These are phyloP conservation scores for Tympanopsis confertula DNA, from an alignment of 2,329 filamentous ascomycete species.

Conservation along the genomic window DNA sequence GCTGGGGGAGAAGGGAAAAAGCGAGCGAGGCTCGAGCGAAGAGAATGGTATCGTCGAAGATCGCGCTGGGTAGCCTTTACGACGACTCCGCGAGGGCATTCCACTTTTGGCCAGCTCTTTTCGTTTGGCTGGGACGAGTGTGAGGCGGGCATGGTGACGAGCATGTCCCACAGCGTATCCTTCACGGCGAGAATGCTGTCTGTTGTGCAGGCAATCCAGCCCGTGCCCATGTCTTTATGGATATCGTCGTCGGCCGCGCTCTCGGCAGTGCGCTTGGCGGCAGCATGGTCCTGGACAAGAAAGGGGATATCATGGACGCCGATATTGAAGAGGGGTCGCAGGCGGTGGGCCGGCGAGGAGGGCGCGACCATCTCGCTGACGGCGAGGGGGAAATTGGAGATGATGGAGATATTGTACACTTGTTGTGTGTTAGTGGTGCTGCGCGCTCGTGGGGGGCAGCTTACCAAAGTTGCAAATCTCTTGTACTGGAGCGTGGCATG, in stretches of 20 bases:
- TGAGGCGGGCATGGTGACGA: constrained; percentile 67
- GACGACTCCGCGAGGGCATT: constrained; percentile 48
- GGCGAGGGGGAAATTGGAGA: constrained; percentile 75
- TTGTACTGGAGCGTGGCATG: constrained; percentile 76
- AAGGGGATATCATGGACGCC: constrained; percentile 86
- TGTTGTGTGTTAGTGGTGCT: constrained; percentile 10
- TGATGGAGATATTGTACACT: constrained; percentile 91
- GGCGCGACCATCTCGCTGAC: constrained; percentile 59
- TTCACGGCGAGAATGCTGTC: constrained; percentile 87
- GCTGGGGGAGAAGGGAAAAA: constrained; percentile 15
- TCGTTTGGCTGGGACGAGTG: constrained; percentile 43
- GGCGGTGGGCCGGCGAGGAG: constrained; percentile 47
- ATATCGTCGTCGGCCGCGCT: constrained; percentile 20
- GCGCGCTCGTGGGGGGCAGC: constrained; percentile 5
- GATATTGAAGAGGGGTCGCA: constrained; percentile 80
- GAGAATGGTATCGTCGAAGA: constrained; percentile 63
- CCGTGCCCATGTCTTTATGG: constrained; percentile 38
- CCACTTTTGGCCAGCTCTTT: constrained; percentile 66
- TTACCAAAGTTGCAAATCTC: constrained; percentile 79
- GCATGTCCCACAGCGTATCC: constrained; percentile 74
- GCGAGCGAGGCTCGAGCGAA: constrained; percentile 51
- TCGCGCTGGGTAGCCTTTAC: constrained; percentile 86
- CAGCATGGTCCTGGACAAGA: constrained; percentile 50
- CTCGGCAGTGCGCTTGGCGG: constrained; percentile 22
- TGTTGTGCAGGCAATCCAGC: constrained; percentile 92